Base-by-base conservation (phyloP, 2,329 filamentous ascomycete genomes). In the Scleromitrula shiraiana region DNA sequence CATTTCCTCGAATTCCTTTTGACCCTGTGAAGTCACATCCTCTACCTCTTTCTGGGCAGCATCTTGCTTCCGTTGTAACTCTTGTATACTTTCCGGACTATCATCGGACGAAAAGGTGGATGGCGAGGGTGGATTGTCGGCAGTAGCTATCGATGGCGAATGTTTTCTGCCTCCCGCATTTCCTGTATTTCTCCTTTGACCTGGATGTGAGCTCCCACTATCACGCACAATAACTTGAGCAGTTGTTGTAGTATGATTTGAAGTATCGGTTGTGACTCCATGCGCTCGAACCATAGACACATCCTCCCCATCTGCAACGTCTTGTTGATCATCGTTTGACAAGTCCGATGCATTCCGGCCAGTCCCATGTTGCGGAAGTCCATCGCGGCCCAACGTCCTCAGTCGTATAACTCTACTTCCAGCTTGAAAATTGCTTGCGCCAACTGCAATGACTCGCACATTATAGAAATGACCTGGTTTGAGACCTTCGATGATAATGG, bases 401-500 rank as follows among this genome's bases (percentile, higher is more conserved):
- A 98, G 73, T 46, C 93, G 85, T 54, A 97, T 82, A 30, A 94
- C 80, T 5, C 81, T 76, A 65, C 93, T 96, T 30, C 88, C 85
- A 0, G 90, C 88, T 62, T 95, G 88, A 60, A 97, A 97, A 65
- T 93, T 94, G 57, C 90, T 88, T 24, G 84, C 80, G 41, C 91
- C 95, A 46, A 96, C 85, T 32, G 91, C 88, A 57, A 96, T 86
- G 46, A 97, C 88, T 51, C 91, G 84, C 23, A 98, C 83, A 56
- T 95, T 94, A 68, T 97, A 97, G 61, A 90, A 94, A 60, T 87
- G 86, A 55, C 85, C 82, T 0, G 93, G 89, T 59, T 85, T 83
- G 7, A 98, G 74, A 32, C 90, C 88, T 26, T 85, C 89, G 47
- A 98, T 89, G 45, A 96, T 89, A n/a, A 88, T 86, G 0, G 85